Percentiles rank a stretch among this genome's conserved stretches.
Evolutionary conservation across 1,284 basidiomycete species (phyloP).

Genomic region (Leccinum huronense): DNA sequence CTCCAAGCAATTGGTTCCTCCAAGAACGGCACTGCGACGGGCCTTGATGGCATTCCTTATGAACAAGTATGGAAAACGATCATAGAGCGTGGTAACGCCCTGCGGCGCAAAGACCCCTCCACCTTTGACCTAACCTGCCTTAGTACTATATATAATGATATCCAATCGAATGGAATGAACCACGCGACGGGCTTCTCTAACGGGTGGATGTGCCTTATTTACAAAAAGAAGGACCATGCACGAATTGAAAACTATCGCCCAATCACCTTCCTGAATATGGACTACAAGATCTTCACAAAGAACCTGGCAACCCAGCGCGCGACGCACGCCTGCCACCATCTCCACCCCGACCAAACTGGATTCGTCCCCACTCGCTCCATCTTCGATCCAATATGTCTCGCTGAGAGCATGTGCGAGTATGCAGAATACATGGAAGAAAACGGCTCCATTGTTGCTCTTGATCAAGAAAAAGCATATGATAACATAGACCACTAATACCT

Average conservation of each 20-base stretch:
- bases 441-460: not conserved
- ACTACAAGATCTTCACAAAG: slow-evolving; percentile 18
- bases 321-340: fast-evolving
- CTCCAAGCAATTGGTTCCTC: not conserved
- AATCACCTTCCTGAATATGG: slow-evolving; percentile 11
- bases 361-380: slow-evolving; percentile 5
- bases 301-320: not conserved
- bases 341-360: slow-evolving; percentile 15
- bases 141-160: slow-evolving; percentile 4
- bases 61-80: not conserved
- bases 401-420: slow-evolving; percentile 5
- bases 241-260: slow-evolving; percentile 15
- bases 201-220: slow-evolving; percentile 15
- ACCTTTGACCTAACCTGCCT: not conserved
- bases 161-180: not conserved
- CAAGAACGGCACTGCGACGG: not conserved
- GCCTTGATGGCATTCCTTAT: not conserved
- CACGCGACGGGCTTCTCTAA: fast-evolving
- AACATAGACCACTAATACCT: slow-evolving; percentile 18
- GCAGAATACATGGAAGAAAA: slow-evolving; percentile 10
- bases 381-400: slow-evolving; percentile 11
- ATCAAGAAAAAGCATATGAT: slow-evolving; percentile 23
- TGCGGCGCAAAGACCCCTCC: fast-evolving
- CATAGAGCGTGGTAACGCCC: too few relatives aligned
- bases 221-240: slow-evolving; percentile 13